phyloP scores from a whole-genome alignment of 768 basidiomycete genomes.

The Hypholoma sublateritium region DNA sequence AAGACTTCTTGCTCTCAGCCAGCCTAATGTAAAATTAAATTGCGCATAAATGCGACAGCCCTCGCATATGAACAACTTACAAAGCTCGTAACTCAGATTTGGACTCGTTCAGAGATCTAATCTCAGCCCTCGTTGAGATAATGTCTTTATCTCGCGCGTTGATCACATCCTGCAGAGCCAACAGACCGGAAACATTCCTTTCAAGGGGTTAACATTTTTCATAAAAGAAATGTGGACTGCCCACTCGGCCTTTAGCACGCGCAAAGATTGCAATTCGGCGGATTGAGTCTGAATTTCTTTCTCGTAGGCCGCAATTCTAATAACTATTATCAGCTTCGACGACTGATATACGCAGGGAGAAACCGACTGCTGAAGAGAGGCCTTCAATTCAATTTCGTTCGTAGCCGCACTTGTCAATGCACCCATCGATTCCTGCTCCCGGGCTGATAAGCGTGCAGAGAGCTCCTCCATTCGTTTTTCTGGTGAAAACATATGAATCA shows the following conservation, averaged over 20 bases:
- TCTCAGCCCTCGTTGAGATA: conserved; percentile 17
- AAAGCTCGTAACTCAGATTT: conserved; percentile 26
- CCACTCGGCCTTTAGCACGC: conserved; percentile 21
- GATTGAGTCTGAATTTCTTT: conserved; percentile 8
- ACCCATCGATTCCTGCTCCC: conserved; percentile 30
- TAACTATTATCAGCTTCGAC: not conserved
- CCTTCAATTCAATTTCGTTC: conserved; percentile 19
- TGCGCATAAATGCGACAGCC: not conserved
- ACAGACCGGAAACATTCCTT: conserved; percentile 21
- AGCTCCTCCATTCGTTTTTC: conserved; percentile 24
- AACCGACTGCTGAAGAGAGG: conserved; percentile 19
- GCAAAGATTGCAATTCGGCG: conserved; percentile 13
- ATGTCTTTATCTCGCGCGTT: conserved; percentile 27
- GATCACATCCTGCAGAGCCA: conserved; percentile 23
- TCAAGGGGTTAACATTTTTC: not conserved
- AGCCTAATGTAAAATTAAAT: conserved; percentile 13
- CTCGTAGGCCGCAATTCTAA: conserved; percentile 14
- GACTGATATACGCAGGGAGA: not conserved
- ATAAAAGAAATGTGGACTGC: not conserved
- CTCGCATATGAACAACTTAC: conserved; percentile 11
- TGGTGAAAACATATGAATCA: conserved; percentile 2
- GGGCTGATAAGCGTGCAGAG: conserved; percentile 19
- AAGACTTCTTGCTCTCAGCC: conserved; percentile 21
- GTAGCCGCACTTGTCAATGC: conserved; percentile 21
- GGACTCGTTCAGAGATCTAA: conserved; percentile 23